These are phyloP conservation scores for Geotrichum bryndzae DNA, from an alignment of 1,139 yeast genomes.

Conservation along the genomic window DNA sequence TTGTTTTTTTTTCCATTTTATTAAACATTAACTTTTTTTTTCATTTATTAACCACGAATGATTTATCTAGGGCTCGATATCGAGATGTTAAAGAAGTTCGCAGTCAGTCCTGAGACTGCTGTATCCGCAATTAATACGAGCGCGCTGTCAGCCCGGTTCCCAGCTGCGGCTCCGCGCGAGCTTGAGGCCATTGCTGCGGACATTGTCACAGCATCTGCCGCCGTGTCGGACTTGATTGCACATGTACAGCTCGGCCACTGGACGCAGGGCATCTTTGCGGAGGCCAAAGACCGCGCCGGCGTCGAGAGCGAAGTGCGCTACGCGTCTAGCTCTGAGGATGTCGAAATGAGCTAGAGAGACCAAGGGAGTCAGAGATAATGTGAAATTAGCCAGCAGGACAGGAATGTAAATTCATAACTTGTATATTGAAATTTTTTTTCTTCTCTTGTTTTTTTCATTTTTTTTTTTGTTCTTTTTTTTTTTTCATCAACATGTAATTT, in stretches of 20 bases:
- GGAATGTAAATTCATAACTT: neutral
- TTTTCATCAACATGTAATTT: neutral
- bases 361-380: neutral
- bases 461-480: neutral
- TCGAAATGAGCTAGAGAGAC: neutral
- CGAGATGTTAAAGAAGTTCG: slow-evolving; percentile 2
- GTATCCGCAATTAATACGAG: neutral
- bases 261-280: slow-evolving; percentile 23
- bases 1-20: neutral
- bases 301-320: neutral
- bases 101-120: slow-evolving; percentile 6
- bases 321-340: neutral
- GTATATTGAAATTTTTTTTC: neutral
- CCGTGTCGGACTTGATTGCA: slow-evolving; percentile 14
- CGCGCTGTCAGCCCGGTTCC: neutral
- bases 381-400: neutral
- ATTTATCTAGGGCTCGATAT: slow-evolving; percentile 7
- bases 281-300: neutral
- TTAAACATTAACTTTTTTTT: neutral
- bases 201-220: slow-evolving; percentile 14
- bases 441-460: neutral
- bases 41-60: neutral
- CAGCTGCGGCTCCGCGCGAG: neutral
- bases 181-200: slow-evolving; percentile 17
- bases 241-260: slow-evolving; percentile 23